These are phyloP conservation scores for Chalara sp. DNA, from an alignment of 2,329 filamentous ascomycete species.

Conservation along the genomic window DNA sequence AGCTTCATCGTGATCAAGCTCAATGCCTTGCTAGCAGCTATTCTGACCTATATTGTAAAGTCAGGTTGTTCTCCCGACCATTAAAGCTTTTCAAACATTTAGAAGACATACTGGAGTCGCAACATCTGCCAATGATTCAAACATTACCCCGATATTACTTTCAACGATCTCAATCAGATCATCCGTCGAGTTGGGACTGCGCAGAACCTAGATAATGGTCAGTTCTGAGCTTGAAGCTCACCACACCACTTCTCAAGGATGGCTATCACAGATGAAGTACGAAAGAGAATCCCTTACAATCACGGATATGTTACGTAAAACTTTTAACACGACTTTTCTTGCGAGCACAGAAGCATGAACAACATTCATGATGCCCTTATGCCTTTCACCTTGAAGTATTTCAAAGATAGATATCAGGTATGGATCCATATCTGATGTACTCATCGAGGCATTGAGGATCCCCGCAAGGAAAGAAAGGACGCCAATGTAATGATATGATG, in stretches of 20 bases:
- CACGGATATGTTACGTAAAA: constrained; percentile 67
- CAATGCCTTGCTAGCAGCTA: constrained; percentile 87
- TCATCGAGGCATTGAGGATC: constrained; percentile 60
- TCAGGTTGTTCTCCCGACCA: constrained; percentile 70
- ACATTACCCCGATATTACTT: constrained; percentile 71
- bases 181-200: constrained; percentile 5
- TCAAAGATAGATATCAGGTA: constrained; percentile 62
- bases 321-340: constrained; percentile 77
- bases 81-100: neutral
- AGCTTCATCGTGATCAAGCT: constrained; percentile 80
- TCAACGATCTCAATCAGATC: constrained; percentile 54
- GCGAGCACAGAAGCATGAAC: constrained; percentile 71
- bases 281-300: constrained; percentile 35
- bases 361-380: constrained; percentile 40
- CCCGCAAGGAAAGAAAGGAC: constrained; percentile 74
- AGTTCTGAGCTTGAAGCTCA: neutral
- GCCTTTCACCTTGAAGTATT: constrained; percentile 46
- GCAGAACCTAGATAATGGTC: constrained; percentile 3
- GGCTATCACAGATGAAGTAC: neutral
- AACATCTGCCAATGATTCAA: constrained; percentile 74
- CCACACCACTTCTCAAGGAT: neutral
- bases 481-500: constrained; percentile 72
- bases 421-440: constrained; percentile 66
- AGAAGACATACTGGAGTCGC: constrained; percentile 70
- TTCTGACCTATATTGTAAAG: constrained; percentile 82